Evolutionary conservation across 352 stramenopile species (phyloP).

Genomic region (Bremia lactucae): DNA sequence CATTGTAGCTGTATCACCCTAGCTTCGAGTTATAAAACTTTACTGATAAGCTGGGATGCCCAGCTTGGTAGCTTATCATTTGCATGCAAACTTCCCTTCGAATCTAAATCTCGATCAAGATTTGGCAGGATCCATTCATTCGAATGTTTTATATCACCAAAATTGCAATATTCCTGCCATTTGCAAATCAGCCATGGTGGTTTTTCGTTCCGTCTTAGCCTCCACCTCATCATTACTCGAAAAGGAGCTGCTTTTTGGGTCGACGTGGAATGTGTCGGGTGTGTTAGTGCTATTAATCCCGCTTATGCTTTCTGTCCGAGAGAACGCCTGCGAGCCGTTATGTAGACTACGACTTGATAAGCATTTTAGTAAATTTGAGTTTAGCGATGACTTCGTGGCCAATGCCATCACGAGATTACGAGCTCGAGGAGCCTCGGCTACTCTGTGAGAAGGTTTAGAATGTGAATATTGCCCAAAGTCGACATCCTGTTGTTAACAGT

Average conservation of each 20-base stretch:
- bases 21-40: constrained; percentile 3
- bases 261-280: neutral
- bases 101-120: neutral
- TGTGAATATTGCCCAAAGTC: neutral
- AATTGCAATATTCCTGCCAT: too few relatives aligned
- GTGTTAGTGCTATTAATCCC: neutral
- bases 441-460: neutral
- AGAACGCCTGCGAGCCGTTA: too few relatives aligned
- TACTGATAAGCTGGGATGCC: constrained; percentile 1
- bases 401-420: neutral
- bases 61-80: constrained; percentile 7
- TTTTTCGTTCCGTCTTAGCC: too few relatives aligned
- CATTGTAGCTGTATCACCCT: constrained; percentile 6
- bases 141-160: neutral
- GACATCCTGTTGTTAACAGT: neutral
- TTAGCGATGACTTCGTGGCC: neutral
- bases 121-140: neutral
- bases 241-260: neutral
- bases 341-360: too few relatives aligned
- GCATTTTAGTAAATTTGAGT: too few relatives aligned
- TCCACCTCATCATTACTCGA: too few relatives aligned
- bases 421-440: neutral
- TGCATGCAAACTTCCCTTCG: neutral
- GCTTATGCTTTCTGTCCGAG: neutral
- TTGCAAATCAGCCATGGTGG: too few relatives aligned